Conservation (phyloP, 2,329 filamentous ascomycete genomes). For the Metarhizium anisopliae region DNA sequence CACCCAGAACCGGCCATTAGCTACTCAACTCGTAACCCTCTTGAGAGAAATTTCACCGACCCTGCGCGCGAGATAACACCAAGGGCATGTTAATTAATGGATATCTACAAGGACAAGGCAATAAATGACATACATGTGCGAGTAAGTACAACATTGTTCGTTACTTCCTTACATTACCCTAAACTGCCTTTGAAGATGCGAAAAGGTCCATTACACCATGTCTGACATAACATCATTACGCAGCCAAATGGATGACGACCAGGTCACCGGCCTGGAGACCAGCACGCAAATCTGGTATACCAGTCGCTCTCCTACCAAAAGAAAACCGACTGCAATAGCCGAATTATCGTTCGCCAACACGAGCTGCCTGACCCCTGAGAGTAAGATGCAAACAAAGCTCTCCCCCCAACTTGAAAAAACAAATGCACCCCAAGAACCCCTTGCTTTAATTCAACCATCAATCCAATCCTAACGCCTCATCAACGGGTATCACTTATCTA, state of each 20-base stretch:
- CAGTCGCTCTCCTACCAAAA: background rate
- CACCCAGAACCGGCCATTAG: too few species aligned
- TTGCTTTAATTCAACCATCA: background rate
- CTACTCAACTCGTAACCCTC: too few species aligned
- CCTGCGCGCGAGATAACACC: too few species aligned
- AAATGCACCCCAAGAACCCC: background rate
- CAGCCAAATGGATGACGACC: background rate
- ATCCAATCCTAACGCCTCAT: conserved; percentile 11
- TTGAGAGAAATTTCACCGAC: too few species aligned
- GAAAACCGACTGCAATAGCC: background rate
- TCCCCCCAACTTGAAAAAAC: background rate
- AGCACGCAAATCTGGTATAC: background rate
- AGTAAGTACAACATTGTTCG: background rate
- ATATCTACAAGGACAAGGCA: background rate
- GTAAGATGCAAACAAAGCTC: background rate
- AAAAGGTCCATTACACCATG: background rate
- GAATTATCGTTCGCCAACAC: background rate
- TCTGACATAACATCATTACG: background rate
- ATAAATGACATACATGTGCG: background rate
- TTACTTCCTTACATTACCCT: background rate
- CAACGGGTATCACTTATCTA: conserved; percentile 15
- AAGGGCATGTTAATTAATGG: background rate
- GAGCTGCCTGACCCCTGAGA: background rate
- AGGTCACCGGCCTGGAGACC: background rate
- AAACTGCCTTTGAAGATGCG: background rate